Evolutionary conservation across 1,139 yeast genomes (phyloP).

Genomic region (Protomyces pachydermus): DNA sequence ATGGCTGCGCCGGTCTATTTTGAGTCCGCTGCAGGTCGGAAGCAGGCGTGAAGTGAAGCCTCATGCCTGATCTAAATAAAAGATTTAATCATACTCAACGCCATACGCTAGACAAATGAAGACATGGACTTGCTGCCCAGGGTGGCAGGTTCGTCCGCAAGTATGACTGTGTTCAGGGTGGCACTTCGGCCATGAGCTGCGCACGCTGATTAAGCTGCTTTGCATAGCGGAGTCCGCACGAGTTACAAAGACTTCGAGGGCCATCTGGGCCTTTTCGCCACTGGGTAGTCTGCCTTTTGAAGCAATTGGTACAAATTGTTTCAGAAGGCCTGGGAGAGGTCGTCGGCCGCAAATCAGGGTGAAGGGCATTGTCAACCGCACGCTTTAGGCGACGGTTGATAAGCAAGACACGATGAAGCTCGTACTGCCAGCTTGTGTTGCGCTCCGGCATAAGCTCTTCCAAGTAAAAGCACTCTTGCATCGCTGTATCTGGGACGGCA

Average conservation of each 20-base stretch:
- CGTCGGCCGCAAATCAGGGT: not conserved
- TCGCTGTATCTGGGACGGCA: not conserved
- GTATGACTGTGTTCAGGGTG: too few relatives aligned
- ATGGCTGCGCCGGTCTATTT: not conserved
- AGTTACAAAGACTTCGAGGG: constrained; percentile 76
- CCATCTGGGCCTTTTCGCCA: constrained; percentile 92
- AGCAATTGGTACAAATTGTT: constrained; percentile 45
- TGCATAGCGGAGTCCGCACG: constrained; percentile 81
- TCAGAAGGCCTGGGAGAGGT: not conserved
- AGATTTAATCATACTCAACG: too few relatives aligned
- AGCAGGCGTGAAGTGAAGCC: too few relatives aligned
- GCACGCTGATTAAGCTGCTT: constrained; percentile 39
- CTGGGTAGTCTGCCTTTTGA: constrained; percentile 80
- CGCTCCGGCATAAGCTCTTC: constrained; percentile 26
- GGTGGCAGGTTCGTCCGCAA: too few relatives aligned
- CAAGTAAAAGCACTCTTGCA: constrained; percentile 2
- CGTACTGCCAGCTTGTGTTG: constrained; percentile 30
- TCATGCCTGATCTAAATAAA: too few relatives aligned
- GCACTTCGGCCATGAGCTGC: too few relatives aligned
- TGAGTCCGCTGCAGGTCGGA: not conserved
- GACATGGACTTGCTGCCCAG: too few relatives aligned
- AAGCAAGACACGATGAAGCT: constrained; percentile 25
- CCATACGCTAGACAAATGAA: too few relatives aligned
- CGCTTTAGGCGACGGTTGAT: constrained; percentile 24
- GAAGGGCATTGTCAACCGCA: constrained; percentile 3